Evolutionary conservation across 1,284 basidiomycete genomes (phyloP), one percentile per base, ranked within the genome.

Genomic region (Vanrija pseudolonga): DNA sequence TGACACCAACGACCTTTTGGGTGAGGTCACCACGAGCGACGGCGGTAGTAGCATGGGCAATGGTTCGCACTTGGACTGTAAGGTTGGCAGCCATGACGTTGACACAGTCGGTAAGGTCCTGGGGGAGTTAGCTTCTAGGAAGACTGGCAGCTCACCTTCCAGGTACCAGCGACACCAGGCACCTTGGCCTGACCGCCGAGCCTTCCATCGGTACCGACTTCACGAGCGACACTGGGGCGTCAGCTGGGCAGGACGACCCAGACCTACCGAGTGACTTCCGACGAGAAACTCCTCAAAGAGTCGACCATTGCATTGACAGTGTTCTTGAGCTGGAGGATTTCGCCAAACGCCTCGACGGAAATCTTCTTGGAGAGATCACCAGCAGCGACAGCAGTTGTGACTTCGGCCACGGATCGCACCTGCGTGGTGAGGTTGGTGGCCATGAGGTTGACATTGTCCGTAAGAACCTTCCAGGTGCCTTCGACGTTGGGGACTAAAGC

Each of bases 351-450:
- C 64, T 96, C 93, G 59, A 98, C 93, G 59, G 90, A 87, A 74
- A 98, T 93, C 56, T 87, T 86, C 76, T 90, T 88, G 63, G 82
- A 85, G 50, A 98, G 79, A 69, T 98, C 91, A 53, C 96, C 96
- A 56, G 87, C 82, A 0, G 96, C 95, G 60, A 98, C 95, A 44
- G 91, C 92, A 65, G 94, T 97, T n/a, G 96, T 98, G 37, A 98
- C 95, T 69, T 90, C 86, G 1, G 95, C 95, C 55, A 98, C 94
- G 51, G 90, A 92, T 58, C 94, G 87, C 59, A 98, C 95, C 83
- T 98, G 95, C 61, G 92, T 89, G 2, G 95, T 98, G 67, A 98
- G 79, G 73, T 95, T 96, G 54, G 69, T 59, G 17, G 73, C 72
- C 74, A 76, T 75, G 56, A 89, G 82, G 73, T 94, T 93, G 63